These are phyloP conservation scores for Salix suchowensis DNA, from an alignment of 345 rosid genomes.

Conservation along the genomic window DNA sequence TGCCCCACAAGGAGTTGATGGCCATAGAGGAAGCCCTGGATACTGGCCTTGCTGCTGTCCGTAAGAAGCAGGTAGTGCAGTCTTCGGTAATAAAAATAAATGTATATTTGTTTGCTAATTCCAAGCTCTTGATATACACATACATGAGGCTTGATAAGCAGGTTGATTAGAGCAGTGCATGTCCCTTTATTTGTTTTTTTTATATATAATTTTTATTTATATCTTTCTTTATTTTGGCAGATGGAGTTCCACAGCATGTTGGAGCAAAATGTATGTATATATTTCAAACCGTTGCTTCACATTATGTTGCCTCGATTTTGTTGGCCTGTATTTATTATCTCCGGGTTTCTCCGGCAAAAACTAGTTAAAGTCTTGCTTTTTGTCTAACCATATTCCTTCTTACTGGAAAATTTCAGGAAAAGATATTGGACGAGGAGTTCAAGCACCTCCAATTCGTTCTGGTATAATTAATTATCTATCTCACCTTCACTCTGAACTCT, in stretches of 20 bases:
- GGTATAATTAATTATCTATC: neutral
- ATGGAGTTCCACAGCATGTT: constrained; percentile 16
- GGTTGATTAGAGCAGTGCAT: too few species aligned
- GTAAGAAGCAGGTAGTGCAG: constrained; percentile 44
- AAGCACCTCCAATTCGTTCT: constrained; percentile 17
- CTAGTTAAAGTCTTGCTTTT: neutral
- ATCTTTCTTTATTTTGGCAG: neutral
- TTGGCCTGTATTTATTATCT: neutral
- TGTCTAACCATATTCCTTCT: neutral
- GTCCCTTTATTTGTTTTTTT: neutral
- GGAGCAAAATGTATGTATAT: constrained; percentile 18
- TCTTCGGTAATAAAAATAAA: neutral
- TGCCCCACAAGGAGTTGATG: constrained; percentile 51
- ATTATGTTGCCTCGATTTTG: neutral
- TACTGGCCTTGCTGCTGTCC: constrained; percentile 50
- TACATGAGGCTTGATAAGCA: neutral
- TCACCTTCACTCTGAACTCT: neutral
- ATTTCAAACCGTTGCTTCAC: neutral
- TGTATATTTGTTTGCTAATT: neutral
- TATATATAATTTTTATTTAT: neutral
- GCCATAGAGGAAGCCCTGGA: constrained; percentile 64
- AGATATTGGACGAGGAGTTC: constrained; percentile 16
- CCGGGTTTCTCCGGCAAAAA: neutral
- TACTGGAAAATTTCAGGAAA: constrained; percentile 2
- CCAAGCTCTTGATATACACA: neutral